Conservation (phyloP, 2,329 filamentous ascomycete genomes). For the Apiospora arundinis region DNA sequence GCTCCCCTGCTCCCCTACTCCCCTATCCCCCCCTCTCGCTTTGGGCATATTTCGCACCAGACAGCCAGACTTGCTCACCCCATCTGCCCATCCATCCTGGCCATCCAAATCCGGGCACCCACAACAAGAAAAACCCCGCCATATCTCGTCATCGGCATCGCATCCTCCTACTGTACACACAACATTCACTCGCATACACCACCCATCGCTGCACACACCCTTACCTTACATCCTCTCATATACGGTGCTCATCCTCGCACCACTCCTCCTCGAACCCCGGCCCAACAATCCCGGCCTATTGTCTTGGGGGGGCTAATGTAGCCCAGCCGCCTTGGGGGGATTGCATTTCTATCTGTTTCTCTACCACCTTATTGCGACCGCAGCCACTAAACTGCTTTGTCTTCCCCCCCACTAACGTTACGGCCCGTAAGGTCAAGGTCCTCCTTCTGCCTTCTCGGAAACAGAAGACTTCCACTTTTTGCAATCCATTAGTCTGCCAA, state of each 20-base stretch:
- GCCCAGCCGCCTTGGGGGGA: constrained; percentile 13
- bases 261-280: constrained; percentile 13
- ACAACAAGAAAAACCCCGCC: constrained; percentile 7
- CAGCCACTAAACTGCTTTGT: constrained; percentile 19
- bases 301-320: constrained; percentile 17
- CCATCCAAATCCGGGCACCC: constrained; percentile 15
- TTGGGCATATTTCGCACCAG: not conserved
- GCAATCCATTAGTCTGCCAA: constrained; percentile 12
- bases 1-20: too few relatives aligned
- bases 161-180: constrained; percentile 14
- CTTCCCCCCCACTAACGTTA: constrained; percentile 16
- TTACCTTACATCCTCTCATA: not conserved
- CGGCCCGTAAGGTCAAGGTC: constrained; percentile 18
- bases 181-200: constrained; percentile 6
- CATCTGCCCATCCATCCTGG: not conserved
- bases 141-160: constrained; percentile 6
- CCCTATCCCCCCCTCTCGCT: not conserved
- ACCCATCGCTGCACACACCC: not conserved
- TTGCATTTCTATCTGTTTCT: constrained; percentile 18
- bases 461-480: constrained; percentile 17
- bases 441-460: constrained; percentile 18
- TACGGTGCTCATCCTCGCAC: not conserved
- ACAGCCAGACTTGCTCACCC: constrained; percentile 3
- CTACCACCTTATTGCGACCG: constrained; percentile 18
- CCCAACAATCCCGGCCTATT: constrained; percentile 12